These are phyloP conservation scores for Zymoseptoria brevis DNA, from an alignment of 2,329 filamentous ascomycete genomes.

Conservation along the genomic window DNA sequence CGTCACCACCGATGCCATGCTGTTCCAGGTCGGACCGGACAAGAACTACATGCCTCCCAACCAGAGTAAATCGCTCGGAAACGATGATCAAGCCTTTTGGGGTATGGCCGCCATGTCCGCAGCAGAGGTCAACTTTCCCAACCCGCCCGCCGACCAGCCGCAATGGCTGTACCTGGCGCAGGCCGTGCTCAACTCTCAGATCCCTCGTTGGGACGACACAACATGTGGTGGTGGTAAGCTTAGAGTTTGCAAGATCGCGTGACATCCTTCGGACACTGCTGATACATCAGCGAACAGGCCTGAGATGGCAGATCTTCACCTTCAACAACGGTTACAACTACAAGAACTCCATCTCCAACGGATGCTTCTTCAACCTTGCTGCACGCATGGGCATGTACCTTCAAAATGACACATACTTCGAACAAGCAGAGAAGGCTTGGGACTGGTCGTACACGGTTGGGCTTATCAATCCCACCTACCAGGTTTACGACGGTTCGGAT, in stretches of 20 bases:
- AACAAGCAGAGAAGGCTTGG: conserved; percentile 48
- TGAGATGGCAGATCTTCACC: conserved; percentile 31
- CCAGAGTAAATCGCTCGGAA: conserved; percentile 38
- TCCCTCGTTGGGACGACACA: conserved; percentile 30
- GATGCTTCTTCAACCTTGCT: conserved; percentile 45
- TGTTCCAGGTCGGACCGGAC: conserved; percentile 53
- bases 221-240: conserved; percentile 31
- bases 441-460: conserved; percentile 38
- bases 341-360: conserved; percentile 45
- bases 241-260: conserved; percentile 20
- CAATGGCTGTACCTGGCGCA: conserved; percentile 41
- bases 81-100: conserved; percentile 54
- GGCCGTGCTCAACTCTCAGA: conserved; percentile 36
- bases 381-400: conserved; percentile 37
- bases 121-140: conserved; percentile 44
- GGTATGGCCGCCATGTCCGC: conserved; percentile 50
- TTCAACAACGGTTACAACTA: conserved; percentile 46
- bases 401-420: conserved; percentile 48
- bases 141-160: conserved; percentile 34
- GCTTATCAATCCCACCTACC: conserved; percentile 44
- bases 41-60: conserved; percentile 51
- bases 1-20: conserved; percentile 49
- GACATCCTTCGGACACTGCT: background rate
- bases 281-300: background rate
- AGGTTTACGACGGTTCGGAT: conserved; percentile 41